These are phyloP conservation scores for Aureobasidium uvarum DNA, from an alignment of 2,329 filamentous ascomycete species.

Conservation along the genomic window DNA sequence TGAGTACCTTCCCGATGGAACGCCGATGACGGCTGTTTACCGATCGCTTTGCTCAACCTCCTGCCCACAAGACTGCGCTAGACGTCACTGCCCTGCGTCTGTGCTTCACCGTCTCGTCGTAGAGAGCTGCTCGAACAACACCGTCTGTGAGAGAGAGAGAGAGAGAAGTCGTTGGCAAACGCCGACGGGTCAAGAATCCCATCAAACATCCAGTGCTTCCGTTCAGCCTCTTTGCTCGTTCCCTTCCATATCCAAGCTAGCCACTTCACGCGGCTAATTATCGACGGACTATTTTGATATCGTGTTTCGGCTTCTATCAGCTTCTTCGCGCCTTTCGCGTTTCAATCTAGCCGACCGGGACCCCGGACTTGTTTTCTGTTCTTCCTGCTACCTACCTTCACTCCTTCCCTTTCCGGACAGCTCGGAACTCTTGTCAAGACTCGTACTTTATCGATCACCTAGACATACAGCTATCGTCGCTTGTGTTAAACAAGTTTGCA, in stretches of 20 bases:
- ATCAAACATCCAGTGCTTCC: slow-evolving; percentile 10
- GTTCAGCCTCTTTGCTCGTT: slow-evolving; percentile 23
- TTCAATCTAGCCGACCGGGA: slow-evolving; percentile 12
- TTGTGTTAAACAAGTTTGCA: not conserved
- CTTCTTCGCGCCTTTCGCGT: slow-evolving; percentile 20
- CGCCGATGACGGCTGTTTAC: slow-evolving; percentile 26
- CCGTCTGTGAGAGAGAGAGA: not conserved
- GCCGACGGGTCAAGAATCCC: slow-evolving; percentile 15
- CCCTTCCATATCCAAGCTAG: not conserved
- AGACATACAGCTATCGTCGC: not conserved
- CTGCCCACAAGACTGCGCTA: slow-evolving; percentile 7
- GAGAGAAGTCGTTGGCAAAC: slow-evolving; percentile 5
- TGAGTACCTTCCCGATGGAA: slow-evolving; percentile 25
- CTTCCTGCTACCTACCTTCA: not conserved
- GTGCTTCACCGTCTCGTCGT: slow-evolving; percentile 14
- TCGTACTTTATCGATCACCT: not conserved
- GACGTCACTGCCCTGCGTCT: slow-evolving; percentile 16
- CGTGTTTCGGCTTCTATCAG: slow-evolving; percentile 18
- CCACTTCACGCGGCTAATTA: slow-evolving; percentile 7
- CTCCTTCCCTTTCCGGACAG: slow-evolving; percentile 7
- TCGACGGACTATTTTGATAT: slow-evolving; percentile 9
- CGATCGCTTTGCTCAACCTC: slow-evolving; percentile 25
- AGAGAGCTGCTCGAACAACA: slow-evolving; percentile 12
- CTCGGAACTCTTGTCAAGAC: slow-evolving; percentile 1
- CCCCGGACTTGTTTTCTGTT: slow-evolving; percentile 16